Percentiles rank a stretch among this genome's conserved stretches.
Evolutionary conservation across 1,139 yeast genomes (phyloP).

Genomic region (Pichia kudriavzevii): DNA sequence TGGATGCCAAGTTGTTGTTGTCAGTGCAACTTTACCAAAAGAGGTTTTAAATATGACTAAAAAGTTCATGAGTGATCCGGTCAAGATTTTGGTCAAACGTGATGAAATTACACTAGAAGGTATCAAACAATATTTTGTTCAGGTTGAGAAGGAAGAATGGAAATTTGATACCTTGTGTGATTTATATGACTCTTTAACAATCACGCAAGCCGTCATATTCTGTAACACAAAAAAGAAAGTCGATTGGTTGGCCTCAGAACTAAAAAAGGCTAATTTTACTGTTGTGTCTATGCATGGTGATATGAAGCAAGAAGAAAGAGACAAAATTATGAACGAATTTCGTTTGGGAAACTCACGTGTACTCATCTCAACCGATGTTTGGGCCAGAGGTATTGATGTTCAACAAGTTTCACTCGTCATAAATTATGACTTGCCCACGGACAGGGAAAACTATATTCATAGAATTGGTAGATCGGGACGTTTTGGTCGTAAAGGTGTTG

Average conservation of each 20-base stretch:
- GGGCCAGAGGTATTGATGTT: slow-evolving; percentile 98
- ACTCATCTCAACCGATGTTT: slow-evolving; percentile 87
- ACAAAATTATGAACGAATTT: slow-evolving; percentile 80
- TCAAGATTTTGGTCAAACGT: slow-evolving; percentile 80
- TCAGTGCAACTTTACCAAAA: slow-evolving; percentile 83
- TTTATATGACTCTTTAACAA: slow-evolving; percentile 84
- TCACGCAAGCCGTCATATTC: slow-evolving; percentile 93
- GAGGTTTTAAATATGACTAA: slow-evolving; percentile 82
- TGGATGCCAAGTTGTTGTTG: slow-evolving; percentile 84
- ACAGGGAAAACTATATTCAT: slow-evolving; percentile 84
- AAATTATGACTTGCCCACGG: slow-evolving; percentile 82
- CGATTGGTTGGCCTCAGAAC: slow-evolving; percentile 79
- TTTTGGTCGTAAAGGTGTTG: slow-evolving; percentile 93
- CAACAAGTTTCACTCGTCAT: slow-evolving; percentile 95
- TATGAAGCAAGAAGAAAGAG: slow-evolving; percentile 91
- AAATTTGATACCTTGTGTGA: slow-evolving; percentile 93
- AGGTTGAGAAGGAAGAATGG: slow-evolving; percentile 91
- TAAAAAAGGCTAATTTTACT: slow-evolving; percentile 75
- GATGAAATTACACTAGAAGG: slow-evolving; percentile 88
- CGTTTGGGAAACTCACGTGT: slow-evolving; percentile 74
- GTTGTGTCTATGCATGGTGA: slow-evolving; percentile 96
- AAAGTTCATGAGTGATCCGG: slow-evolving; percentile 86
- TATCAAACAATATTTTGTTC: slow-evolving; percentile 77
- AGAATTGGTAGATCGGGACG: slow-evolving; percentile 98
- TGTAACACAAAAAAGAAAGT: slow-evolving; percentile 91